These are phyloP conservation scores for Boletus eberwhitei DNA, from an alignment of 768 basidiomycete genomes.

Conservation along the genomic window DNA sequence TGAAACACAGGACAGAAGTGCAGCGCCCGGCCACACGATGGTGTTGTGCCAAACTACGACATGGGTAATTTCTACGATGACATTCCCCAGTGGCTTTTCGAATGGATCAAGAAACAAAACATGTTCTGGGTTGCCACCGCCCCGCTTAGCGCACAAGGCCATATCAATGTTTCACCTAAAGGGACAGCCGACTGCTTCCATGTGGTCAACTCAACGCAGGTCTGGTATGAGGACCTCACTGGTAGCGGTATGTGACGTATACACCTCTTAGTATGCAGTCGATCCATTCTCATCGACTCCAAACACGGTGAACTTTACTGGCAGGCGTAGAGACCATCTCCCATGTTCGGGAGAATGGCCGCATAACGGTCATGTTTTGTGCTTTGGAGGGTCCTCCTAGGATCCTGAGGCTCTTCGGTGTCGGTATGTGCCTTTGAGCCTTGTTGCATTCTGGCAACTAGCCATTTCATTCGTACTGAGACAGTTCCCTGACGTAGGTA, in stretches of 20 bases:
- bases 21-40: too few species aligned
- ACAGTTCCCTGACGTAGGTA: slow-evolving; percentile 36
- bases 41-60: background rate
- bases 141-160: slow-evolving; percentile 53
- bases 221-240: slow-evolving; percentile 73
- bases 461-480: background rate
- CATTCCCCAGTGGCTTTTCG: slow-evolving; percentile 50
- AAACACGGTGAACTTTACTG: background rate
- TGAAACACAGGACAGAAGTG: too few species aligned
- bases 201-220: slow-evolving; percentile 47
- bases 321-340: slow-evolving; percentile 60
- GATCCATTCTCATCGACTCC: background rate
- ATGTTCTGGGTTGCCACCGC: slow-evolving; percentile 73
- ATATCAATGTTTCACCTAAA: slow-evolving; percentile 70
- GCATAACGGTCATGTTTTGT: slow-evolving; percentile 60
- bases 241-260: slow-evolving; percentile 61
- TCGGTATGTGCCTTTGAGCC: slow-evolving; percentile 35
- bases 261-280: background rate
- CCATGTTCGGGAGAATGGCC: slow-evolving; percentile 59
- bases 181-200: slow-evolving; percentile 64
- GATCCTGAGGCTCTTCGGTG: slow-evolving; percentile 56
- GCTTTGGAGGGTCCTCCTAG: slow-evolving; percentile 62
- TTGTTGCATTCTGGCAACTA: background rate
- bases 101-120: slow-evolving; percentile 61
- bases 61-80: slow-evolving; percentile 62